Conservation (phyloP, 768 basidiomycete genomes). For the Rhodosporidiobolus odoratus region DNA sequence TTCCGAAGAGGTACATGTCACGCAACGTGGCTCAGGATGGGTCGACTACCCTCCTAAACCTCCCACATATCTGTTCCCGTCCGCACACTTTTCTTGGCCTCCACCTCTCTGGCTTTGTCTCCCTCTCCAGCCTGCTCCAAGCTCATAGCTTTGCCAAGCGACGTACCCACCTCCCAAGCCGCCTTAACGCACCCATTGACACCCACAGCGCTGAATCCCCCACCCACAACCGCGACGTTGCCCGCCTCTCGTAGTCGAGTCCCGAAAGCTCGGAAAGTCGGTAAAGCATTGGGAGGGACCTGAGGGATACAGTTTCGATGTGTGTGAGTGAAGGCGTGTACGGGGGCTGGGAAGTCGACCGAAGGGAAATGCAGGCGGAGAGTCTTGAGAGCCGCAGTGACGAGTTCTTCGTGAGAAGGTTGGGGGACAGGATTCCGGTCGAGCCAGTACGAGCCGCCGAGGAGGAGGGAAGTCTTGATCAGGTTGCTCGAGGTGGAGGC, state of each 20-base stretch:
- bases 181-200: constrained; percentile 33
- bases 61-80: constrained; percentile 33
- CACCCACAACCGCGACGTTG: constrained; percentile 24
- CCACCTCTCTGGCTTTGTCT: background rate
- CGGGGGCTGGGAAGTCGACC: background rate
- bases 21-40: too few species aligned
- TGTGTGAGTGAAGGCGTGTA: constrained; percentile 10
- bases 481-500: constrained; percentile 14
- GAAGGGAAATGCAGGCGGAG: constrained; percentile 16
- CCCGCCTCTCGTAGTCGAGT: background rate
- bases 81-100: background rate
- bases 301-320: constrained; percentile 35
- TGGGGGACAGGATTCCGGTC: background rate
- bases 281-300: constrained; percentile 6
- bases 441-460: constrained; percentile 68
- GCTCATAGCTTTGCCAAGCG: constrained; percentile 5
- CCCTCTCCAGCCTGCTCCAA: background rate
- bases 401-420: constrained; percentile 8
- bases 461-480: constrained; percentile 83
- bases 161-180: constrained; percentile 25
- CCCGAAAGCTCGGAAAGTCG: background rate
- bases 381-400: constrained; percentile 12
- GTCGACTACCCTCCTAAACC: background rate
- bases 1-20: too few species aligned
- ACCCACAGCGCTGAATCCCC: constrained; percentile 19